These are phyloP conservation scores for Leptodontidium sp. DNA, from an alignment of 2,329 filamentous ascomycete genomes.

Conservation along the genomic window DNA sequence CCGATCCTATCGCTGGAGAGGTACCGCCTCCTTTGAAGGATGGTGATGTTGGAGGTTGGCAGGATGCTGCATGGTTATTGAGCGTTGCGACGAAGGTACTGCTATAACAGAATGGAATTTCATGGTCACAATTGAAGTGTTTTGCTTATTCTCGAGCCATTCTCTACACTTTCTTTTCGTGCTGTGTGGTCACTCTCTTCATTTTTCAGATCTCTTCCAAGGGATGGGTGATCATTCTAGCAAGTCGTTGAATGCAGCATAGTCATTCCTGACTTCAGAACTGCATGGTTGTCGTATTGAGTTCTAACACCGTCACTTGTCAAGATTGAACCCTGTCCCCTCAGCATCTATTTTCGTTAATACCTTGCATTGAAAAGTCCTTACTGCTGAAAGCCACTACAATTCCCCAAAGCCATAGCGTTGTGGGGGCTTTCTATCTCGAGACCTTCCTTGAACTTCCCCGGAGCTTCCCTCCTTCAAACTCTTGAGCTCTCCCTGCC, in stretches of 20 bases:
- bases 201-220: no score
- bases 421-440: constrained; percentile 18
- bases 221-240: not conserved
- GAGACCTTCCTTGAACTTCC: not conserved
- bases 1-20: constrained; percentile 52
- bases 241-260: not conserved
- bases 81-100: constrained; percentile 60
- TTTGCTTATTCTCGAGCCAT: not conserved
- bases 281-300: no score
- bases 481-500: not conserved
- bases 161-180: not conserved
- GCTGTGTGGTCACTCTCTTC: no score
- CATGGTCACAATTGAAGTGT: not conserved
- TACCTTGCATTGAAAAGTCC: not conserved
- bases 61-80: constrained; percentile 73
- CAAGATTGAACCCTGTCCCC: not conserved
- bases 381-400: not conserved
- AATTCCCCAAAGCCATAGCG: constrained; percentile 12
- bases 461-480: constrained; percentile 2
- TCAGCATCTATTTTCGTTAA: not conserved
- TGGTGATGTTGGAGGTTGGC: constrained; percentile 67
- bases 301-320: not conserved
- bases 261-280: not conserved
- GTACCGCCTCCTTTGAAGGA: constrained; percentile 57
- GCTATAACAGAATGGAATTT: constrained; percentile 31